phyloP scores from a whole-genome alignment of 2,329 filamentous ascomycete genomes.

The Xylaria sp. region DNA sequence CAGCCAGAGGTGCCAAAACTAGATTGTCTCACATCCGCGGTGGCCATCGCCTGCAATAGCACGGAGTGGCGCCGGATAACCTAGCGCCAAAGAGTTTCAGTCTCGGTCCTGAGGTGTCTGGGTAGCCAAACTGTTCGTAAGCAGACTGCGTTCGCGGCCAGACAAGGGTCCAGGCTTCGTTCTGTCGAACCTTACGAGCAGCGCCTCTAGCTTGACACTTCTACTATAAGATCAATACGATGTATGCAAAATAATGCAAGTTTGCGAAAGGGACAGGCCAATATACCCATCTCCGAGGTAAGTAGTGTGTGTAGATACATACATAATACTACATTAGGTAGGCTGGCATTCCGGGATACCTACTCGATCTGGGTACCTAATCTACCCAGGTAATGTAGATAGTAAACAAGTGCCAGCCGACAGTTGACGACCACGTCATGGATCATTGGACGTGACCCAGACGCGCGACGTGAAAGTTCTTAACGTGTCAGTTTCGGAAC shows the following conservation, averaged over 20 bases:
- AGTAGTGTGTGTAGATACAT: not conserved
- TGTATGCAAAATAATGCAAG: not conserved
- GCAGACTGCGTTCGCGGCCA: not conserved
- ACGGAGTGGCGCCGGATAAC: conserved; percentile 9
- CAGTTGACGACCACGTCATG: not conserved
- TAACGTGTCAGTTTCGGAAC: conserved; percentile 6
- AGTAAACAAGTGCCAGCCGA: not conserved
- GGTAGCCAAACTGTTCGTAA: not conserved
- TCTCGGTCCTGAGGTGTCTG: not conserved
- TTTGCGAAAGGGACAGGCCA: not conserved
- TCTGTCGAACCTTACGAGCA: conserved; percentile 11
- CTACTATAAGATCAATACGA: too few species aligned
- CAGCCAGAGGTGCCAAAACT: not conserved
- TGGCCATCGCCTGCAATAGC: conserved; percentile 1
- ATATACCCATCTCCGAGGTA: too few species aligned
- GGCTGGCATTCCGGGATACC: not conserved
- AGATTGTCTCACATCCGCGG: not conserved
- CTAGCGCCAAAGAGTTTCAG: conserved; percentile 3
- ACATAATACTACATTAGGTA: too few species aligned
- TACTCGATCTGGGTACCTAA: too few species aligned
- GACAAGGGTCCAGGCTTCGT: conserved; percentile 5
- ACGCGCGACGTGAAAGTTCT: not conserved
- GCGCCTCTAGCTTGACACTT: not conserved
- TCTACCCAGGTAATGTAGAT: not conserved
- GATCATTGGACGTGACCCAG: not conserved